Conservation (phyloP, 179 eudicot genomes). For the Kewa caespitosa region DNA sequence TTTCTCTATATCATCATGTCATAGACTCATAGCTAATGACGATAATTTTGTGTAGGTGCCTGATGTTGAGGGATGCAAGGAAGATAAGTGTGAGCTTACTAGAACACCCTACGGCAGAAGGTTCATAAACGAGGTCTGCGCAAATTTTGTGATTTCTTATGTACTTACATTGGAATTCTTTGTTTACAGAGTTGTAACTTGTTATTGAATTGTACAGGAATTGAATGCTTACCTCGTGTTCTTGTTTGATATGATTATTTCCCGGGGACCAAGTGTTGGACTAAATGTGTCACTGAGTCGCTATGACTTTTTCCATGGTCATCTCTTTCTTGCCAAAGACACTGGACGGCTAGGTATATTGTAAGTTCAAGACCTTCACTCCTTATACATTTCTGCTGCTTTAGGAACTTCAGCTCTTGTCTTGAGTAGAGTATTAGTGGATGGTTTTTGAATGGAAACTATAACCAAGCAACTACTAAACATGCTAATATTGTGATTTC, state of each 20-base stretch:
- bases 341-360: constrained; percentile 91
- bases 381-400: neutral
- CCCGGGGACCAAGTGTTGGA: constrained; percentile 79
- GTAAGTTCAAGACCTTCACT: constrained; percentile 77
- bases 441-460: too few species aligned
- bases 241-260: constrained; percentile 69
- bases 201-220: constrained; percentile 49
- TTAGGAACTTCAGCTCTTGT: too few species aligned
- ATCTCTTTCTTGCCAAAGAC: constrained; percentile 73
- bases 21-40: neutral
- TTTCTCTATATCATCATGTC: neutral
- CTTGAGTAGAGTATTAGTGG: too few species aligned
- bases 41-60: constrained; percentile 58
- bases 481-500: too few species aligned
- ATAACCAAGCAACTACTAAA: too few species aligned
- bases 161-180: neutral
- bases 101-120: constrained; percentile 88
- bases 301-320: constrained; percentile 93
- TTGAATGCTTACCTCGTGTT: constrained; percentile 72
- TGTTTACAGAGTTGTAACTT: constrained; percentile 7
- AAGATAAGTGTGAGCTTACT: constrained; percentile 71
- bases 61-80: constrained; percentile 78
- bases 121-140: constrained; percentile 73
- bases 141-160: neutral
- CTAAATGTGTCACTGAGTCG: constrained; percentile 79